These are phyloP conservation scores for Wickerhamiella brachini DNA, from an alignment of 805 yeast genomes.

Conservation along the genomic window DNA sequence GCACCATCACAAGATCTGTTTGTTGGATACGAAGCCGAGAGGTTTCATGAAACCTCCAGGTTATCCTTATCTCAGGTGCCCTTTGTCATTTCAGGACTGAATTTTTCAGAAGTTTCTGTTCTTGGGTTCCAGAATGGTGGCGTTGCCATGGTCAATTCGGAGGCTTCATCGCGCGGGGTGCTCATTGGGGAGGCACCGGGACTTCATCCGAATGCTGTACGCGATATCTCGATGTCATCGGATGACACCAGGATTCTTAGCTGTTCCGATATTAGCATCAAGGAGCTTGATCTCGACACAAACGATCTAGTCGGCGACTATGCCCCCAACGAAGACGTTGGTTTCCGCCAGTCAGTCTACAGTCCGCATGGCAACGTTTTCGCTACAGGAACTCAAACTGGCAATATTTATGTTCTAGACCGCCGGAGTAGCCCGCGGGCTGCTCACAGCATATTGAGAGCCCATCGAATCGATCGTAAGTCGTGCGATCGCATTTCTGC, in stretches of 20 bases:
- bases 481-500: constrained; percentile 9
- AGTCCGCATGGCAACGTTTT: background rate
- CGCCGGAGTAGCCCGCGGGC: background rate
- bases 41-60: background rate
- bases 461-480: background rate
- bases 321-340: background rate
- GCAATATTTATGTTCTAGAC: background rate
- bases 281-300: background rate
- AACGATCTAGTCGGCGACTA: background rate
- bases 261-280: background rate
- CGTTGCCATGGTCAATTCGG: background rate
- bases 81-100: background rate
- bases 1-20: background rate
- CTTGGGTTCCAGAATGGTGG: background rate
- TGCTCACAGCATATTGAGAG: background rate
- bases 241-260: background rate
- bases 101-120: background rate
- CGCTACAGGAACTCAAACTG: background rate
- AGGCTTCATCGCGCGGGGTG: background rate
- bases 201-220: background rate
- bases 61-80: background rate
- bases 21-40: background rate
- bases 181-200: background rate
- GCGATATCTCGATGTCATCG: background rate
- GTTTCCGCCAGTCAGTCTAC: background rate